phyloP scores from a whole-genome alignment of 2,329 filamentous ascomycete genomes.

The Dactylellina cionopaga region DNA sequence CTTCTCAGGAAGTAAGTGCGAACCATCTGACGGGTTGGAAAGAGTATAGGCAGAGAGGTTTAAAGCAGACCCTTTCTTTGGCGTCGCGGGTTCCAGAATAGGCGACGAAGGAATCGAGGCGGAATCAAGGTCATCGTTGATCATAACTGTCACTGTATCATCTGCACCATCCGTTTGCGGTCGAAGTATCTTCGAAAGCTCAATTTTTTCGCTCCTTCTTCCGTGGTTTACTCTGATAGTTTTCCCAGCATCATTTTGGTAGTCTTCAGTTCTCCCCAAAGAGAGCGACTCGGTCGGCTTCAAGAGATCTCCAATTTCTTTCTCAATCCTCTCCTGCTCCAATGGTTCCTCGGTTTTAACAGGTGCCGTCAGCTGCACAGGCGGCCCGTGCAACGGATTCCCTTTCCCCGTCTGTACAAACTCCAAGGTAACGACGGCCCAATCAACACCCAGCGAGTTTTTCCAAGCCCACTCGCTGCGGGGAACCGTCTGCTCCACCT shows the following conservation, averaged over 20 bases:
- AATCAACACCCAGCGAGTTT: constrained; percentile 42
- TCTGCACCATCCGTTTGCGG: constrained; percentile 32
- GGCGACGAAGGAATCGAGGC: constrained; percentile 46
- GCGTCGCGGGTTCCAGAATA: constrained; percentile 25
- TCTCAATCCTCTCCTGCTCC: constrained; percentile 2
- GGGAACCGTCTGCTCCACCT: constrained; percentile 19
- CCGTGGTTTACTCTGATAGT: constrained; percentile 11
- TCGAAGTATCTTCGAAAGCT: constrained; percentile 2
- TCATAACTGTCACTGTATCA: constrained; percentile 30
- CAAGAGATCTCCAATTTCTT: constrained; percentile 17
- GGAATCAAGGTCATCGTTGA: constrained; percentile 41
- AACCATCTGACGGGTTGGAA: constrained; percentile 2
- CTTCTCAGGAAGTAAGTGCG: constrained; percentile 8
- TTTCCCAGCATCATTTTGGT: neutral
- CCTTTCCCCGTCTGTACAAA: constrained; percentile 24
- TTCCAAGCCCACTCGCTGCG: constrained; percentile 45
- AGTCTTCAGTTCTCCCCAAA: neutral
- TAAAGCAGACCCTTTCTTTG: constrained; percentile 39
- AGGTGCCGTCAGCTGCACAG: constrained; percentile 17
- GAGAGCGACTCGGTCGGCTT: constrained; percentile 18
- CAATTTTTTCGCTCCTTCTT: neutral
- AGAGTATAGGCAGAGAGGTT: constrained; percentile 36
- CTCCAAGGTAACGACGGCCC: constrained; percentile 45
- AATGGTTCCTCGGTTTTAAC: neutral
- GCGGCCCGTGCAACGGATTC: constrained; percentile 40